Evolutionary conservation across 129 eudicot species (phyloP).

Genomic region (Helianthus tuberosus): DNA sequence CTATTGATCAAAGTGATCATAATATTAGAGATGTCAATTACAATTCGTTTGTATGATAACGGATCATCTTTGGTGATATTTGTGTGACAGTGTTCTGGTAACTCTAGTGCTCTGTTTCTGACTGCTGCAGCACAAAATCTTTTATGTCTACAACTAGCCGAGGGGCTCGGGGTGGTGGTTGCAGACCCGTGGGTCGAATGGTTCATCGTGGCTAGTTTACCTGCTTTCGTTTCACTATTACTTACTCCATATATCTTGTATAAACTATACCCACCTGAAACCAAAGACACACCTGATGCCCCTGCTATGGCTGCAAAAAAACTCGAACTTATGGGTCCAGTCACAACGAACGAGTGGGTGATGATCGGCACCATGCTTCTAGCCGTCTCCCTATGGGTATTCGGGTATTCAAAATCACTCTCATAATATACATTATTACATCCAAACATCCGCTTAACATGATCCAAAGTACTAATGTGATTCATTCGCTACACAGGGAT

Average conservation of each 20-base stretch:
- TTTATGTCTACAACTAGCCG: constrained; percentile 81
- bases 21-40: not conserved
- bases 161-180: constrained; percentile 69
- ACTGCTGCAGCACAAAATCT: constrained; percentile 97
- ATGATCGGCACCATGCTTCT: constrained; percentile 83
- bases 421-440: not conserved
- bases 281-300: constrained; percentile 79
- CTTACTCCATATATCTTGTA: constrained; percentile 65
- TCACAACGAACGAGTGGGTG: constrained; percentile 77
- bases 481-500: constrained; percentile 48
- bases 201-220: constrained; percentile 74
- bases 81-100: constrained; percentile 65
- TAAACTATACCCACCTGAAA: constrained; percentile 80
- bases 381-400: constrained; percentile 71
- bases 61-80: not conserved
- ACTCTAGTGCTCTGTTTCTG: constrained; percentile 92
- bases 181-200: constrained; percentile 75
- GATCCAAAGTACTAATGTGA: constrained; percentile 3
- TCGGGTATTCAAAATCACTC: constrained; percentile 58
- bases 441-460: not conserved
- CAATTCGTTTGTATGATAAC: not conserved
- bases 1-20: no score
- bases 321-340: constrained; percentile 85
- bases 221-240: constrained; percentile 61
- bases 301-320: constrained; percentile 73